Evolutionary conservation across 208 protist genomes (phyloP), one percentile per base, ranked within the genome.

Genomic region (Crithidia bombi): DNA sequence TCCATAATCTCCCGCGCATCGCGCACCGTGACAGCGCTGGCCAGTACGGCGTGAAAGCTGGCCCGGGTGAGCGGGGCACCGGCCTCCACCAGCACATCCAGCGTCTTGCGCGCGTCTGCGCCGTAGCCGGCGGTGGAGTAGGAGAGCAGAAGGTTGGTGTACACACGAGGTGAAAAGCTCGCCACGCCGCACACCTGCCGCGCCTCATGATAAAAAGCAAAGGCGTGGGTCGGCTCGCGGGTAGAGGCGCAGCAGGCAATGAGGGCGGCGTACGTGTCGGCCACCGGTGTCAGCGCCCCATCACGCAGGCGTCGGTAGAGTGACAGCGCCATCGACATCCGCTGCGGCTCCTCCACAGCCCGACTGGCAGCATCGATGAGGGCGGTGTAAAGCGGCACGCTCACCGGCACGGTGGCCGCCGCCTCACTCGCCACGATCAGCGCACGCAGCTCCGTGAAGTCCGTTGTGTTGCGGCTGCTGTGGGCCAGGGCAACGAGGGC

Each of bases 141-240:
- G 43, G 87, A 69, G 15, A 86, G 57, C 50, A 96, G 65, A 26
- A 96, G 75, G 67, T 92, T 92, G 17, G 89, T 89, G 69, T 94
- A 96, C 51, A 93, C 52, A 19, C 68, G 44, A 1, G 91, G 81
- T 3, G 81, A 74, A 36, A 96, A 82, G 30, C 52, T 15, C 52
- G 73, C 9, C 30, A 75, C 62, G 4, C 83, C 86, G 43, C 81
- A 90, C 19, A 83, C 62, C 21, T 76, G 65, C 14, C 75, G 83
- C 0, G 91, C 88, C 59, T 95, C 91, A 51, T 94, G 91, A 56
- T 91, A 94, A 66, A 96, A 90, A 15, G 86, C 89, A 69, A 96
- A 94, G 57, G 86, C 85, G 15, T 87, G 87, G 39, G 81, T 92
- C 50, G 91, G 87, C 69, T 93, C 90, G 17, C 72, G 65, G 17